Evolutionary conservation across 2,329 filamentous ascomycete species (phyloP), one percentile per base, ranked within the genome.

Genomic region (Scedosporium boydii): DNA sequence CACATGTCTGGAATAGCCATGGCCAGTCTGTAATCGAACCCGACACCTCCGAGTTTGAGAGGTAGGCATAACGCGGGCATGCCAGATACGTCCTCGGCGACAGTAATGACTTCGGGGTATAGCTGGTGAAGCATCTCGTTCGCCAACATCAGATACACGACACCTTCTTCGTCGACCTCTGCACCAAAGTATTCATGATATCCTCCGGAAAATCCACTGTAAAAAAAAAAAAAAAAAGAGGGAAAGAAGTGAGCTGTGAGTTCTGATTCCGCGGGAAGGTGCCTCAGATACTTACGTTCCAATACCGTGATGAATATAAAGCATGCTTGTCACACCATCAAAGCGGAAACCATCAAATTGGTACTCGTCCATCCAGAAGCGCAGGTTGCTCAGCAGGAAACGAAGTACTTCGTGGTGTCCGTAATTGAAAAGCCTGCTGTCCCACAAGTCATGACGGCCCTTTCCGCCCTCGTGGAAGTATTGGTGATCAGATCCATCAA

Each of bases 341-440:
- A 99, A 99, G 51, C 95, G 86, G 82, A 98, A 99, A 26, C 95
- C 95, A 71, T 99, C 95, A 71, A 99, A 98, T 48, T 86, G 80
- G 71, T 97, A 99, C 76, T 97, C 93, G 63, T 98, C 93, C 93
- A 99, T 98, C 93, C 95, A 99, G 79, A 96, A 99, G 26, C 93
- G 85, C 63, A 99, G 77, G 73, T 99, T 99, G 74, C 93, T 97
- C 27, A 99, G 80, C 56, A 99, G 79, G 77, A 99, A 99, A n/a
- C 95, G 86, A 72, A 98, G 75, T 23, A 99, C 95, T 73, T 99
- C 95, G 70, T 98, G 92, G 70, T 86, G 86, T 34, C 93, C 93
- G 72, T 98, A 99, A 79, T 99, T 99, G 82, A 99, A 99, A 62
- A 99, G 78, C 64, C 95, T 86, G 75, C 91, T 96, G 72, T 98